Base-by-base conservation (phyloP, 148 eudicot species). In the Selenicereus undatus region DNA sequence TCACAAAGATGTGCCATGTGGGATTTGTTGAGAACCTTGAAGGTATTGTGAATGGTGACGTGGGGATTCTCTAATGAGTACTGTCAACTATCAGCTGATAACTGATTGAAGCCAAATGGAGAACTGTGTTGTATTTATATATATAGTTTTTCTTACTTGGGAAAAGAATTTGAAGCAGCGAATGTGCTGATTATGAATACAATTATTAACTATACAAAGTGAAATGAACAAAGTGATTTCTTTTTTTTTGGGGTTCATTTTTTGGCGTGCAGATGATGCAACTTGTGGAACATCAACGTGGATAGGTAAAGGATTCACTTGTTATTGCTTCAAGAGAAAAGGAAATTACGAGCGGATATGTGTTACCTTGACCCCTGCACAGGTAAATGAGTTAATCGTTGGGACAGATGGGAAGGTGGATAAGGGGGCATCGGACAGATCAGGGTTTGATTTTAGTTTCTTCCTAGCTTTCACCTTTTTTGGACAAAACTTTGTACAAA, bases 311-410 rank as follows among this genome's bases (percentile, higher is more conserved):
- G 88, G 93, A 79, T 86, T 93, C 80, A 84, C 94, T 82, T 91
- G 95, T 79, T 89, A 89, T 81, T 93, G 95, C 86, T 93, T 91
- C 84, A 93, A 90, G 82, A 79, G 81, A 72, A 93, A 88, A 89
- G 94, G 91, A 74, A 71, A 65, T 73, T 85, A 88, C 77, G 85
- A 81, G 72, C 86, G 90, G 18, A 81, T 91, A n/a, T 88, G 89
- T 85, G 77, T 87, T 82, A 90, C 86, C 71, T 84, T 91, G 83
- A 91, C 91, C 8, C 91, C 94, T n/a, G 12, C 81, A 42, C 93
- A 90, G 94, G 94, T 87, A 82, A 86, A 81, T 78, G 22, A 65
- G 48, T 20, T 71, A 16, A 80, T 30, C 43, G 43, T 39, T 39
- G 43, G 43, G 43, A 39, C 8, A 39, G 43, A 39, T 39, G 43